phyloP scores from a whole-genome alignment of 768 basidiomycete genomes.

The Termitomyces titanicus region DNA sequence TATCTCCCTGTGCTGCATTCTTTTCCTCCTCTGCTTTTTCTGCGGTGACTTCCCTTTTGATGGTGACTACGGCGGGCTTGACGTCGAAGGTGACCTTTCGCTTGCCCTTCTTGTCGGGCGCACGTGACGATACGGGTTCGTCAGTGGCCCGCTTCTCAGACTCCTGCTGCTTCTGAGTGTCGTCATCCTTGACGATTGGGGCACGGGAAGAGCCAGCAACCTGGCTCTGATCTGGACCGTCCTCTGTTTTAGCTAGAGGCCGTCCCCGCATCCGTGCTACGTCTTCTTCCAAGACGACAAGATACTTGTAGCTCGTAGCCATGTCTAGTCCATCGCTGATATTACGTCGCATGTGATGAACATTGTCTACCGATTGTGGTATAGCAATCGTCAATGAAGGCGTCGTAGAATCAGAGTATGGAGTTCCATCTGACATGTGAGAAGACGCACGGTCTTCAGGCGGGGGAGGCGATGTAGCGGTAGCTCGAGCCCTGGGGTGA shows the following conservation, averaged over 20 bases:
- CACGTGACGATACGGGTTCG: slow-evolving; percentile 19
- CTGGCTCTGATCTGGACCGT: slow-evolving; percentile 18
- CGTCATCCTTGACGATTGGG: slow-evolving; percentile 16
- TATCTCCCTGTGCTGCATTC: slow-evolving; percentile 26
- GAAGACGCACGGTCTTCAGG: slow-evolving; percentile 12
- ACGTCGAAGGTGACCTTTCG: slow-evolving; percentile 74
- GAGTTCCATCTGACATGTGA: slow-evolving; percentile 16
- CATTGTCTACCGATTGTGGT: slow-evolving; percentile 25
- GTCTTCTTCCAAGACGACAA: slow-evolving; percentile 41
- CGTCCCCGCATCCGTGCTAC: slow-evolving; percentile 29
- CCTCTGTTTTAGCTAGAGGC: slow-evolving; percentile 18
- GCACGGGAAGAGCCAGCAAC: slow-evolving; percentile 19
- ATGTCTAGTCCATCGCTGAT: slow-evolving; percentile 40
- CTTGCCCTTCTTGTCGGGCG: slow-evolving; percentile 44
- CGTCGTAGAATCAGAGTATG: slow-evolving; percentile 19
- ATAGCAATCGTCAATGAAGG: slow-evolving; percentile 31
- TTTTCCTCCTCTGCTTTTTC: slow-evolving; percentile 28
- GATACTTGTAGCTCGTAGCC: slow-evolving; percentile 42
- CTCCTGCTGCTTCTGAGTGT: slow-evolving; percentile 14
- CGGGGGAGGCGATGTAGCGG: slow-evolving; percentile 13
- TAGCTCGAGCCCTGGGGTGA: slow-evolving; percentile 34
- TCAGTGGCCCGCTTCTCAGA: neutral
- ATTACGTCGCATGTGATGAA: slow-evolving; percentile 39
- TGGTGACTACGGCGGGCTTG: slow-evolving; percentile 50
- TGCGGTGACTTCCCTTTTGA: slow-evolving; percentile 33